Conservation (phyloP, 306 rosid genomes). For the Sphenostylis stenocarpa region DNA sequence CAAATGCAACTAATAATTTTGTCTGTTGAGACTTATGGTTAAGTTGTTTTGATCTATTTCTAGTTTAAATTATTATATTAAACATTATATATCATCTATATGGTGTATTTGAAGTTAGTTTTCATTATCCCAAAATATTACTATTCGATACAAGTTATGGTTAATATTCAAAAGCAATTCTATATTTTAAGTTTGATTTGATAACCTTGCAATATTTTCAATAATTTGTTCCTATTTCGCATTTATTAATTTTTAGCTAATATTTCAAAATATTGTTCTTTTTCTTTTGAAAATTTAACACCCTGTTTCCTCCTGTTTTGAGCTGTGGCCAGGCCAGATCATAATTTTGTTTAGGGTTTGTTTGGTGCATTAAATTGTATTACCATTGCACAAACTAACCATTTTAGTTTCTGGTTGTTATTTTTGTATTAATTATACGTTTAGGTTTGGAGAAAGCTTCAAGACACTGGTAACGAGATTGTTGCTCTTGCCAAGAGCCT, state of each 20-base stretch:
- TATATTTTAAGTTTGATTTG: neutral
- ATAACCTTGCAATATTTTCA: neutral
- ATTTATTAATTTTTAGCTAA: neutral
- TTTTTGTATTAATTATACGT: conserved; percentile 19
- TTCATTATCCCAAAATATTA: neutral
- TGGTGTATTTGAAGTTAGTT: neutral
- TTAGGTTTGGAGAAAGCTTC: conserved; percentile 85
- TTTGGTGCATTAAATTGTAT: neutral
- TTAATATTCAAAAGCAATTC: neutral
- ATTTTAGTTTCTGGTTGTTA: neutral
- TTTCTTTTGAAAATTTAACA: neutral
- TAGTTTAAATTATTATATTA: neutral
- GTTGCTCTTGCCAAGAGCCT: conserved; percentile 71
- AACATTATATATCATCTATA: neutral
- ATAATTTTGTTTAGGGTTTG: neutral
- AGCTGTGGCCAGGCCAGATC: neutral
- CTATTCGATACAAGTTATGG: neutral
- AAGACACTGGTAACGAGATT: conserved; percentile 58
- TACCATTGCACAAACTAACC: neutral
- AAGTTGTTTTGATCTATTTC: neutral
- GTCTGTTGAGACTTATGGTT: neutral
- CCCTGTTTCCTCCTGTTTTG: neutral
- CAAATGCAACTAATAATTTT: neutral
- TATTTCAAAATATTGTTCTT: neutral
- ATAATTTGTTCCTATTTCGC: neutral